Conservation (phyloP, 305 asterid genomes). For the Plantago coronopus region DNA sequence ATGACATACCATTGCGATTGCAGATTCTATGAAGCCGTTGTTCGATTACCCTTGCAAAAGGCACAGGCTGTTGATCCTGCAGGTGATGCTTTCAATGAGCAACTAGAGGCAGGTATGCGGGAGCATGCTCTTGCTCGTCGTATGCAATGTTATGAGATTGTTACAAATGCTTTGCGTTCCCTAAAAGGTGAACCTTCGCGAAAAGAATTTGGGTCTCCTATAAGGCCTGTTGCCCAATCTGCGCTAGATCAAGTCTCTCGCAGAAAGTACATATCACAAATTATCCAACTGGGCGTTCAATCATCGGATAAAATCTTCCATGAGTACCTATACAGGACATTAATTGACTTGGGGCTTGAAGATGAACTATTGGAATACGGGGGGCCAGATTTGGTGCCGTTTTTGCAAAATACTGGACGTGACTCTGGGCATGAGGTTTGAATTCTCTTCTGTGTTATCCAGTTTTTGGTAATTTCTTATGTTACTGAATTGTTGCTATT, state of each 20-base stretch:
- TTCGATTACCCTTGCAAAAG: conserved; percentile 84
- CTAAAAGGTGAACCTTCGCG: conserved; percentile 60
- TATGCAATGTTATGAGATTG: conserved; percentile 83
- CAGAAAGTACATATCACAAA: conserved; percentile 72
- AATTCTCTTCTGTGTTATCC: conserved; percentile 9
- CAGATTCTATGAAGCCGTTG: conserved; percentile 99
- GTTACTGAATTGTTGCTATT: conserved; percentile 14
- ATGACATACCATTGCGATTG: conserved; percentile 31
- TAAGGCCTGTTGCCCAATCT: conserved; percentile 66
- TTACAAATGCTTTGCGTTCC: conserved; percentile 67
- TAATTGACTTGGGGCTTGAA: conserved; percentile 83
- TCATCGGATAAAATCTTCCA: conserved; percentile 83
- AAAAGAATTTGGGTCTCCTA: conserved; percentile 87
- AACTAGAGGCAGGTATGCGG: conserved; percentile 64
- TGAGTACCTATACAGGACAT: conserved; percentile 69
- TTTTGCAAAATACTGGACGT: conserved; percentile 84
- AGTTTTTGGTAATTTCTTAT: conserved; percentile 19
- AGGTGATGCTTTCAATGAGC: conserved; percentile 88
- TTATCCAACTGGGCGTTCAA: conserved; percentile 91
- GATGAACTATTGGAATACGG: conserved; percentile 89
- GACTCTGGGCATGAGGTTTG: conserved; percentile 70
- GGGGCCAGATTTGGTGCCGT: conserved; percentile 95
- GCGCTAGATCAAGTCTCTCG: conserved; percentile 74
- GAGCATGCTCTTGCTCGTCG: conserved; percentile 84
- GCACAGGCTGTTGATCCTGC: conserved; percentile 91